Conservation (phyloP, 208 protist genomes). For the Vickermania spadyakhi region DNA sequence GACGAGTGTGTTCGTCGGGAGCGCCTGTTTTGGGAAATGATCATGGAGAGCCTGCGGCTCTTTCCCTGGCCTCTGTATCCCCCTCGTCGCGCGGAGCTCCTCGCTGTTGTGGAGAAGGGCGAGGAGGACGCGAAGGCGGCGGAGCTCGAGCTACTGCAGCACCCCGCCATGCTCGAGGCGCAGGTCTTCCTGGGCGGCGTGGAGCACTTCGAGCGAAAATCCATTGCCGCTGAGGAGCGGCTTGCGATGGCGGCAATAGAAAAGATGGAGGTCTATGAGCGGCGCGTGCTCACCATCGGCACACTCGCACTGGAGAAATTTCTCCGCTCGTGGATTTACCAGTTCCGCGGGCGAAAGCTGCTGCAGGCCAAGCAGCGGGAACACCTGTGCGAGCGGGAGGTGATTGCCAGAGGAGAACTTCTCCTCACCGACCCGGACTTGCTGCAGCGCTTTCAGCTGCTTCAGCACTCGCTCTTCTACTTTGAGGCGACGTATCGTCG, state of each 20-base stretch:
- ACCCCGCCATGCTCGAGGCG: background rate
- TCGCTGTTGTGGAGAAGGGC: background rate
- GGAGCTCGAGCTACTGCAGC: constrained; percentile 1
- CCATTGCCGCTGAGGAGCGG: background rate
- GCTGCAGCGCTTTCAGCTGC: background rate
- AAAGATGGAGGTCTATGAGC: background rate
- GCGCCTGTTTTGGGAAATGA: constrained; percentile 23
- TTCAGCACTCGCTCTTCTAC: background rate
- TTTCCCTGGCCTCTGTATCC: background rate
- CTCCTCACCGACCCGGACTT: background rate
- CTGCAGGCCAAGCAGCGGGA: constrained; percentile 4
- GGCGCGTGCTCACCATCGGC: background rate
- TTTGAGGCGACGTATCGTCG: background rate
- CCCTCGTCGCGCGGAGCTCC: background rate
- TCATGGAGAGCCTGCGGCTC: constrained; percentile 19
- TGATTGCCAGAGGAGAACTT: constrained; percentile 15
- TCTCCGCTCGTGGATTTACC: constrained; percentile 18
- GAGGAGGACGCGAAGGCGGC: background rate
- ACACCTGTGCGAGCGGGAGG: constrained; percentile 14
- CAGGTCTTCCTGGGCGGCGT: constrained; percentile 6
- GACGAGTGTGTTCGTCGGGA: constrained; percentile 54
- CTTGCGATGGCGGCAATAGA: background rate
- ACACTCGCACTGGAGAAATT: background rate
- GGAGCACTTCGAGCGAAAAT: background rate
- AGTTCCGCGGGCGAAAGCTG: constrained; percentile 16